phyloP scores from a whole-genome alignment of 805 yeast genomes.

The Torulaspora maleeae region DNA sequence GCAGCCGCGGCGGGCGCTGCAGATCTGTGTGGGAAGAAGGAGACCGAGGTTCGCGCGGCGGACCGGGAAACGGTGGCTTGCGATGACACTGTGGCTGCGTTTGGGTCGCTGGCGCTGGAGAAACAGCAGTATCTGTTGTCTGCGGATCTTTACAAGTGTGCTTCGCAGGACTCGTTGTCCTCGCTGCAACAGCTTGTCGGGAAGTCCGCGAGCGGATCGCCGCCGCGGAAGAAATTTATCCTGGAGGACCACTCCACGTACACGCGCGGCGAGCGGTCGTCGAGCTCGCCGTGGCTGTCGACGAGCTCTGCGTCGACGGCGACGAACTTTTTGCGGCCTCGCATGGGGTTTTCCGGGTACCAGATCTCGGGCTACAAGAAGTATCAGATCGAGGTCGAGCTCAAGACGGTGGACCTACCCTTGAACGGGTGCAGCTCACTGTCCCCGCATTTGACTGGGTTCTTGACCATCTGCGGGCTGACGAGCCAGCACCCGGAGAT shows the following conservation, averaged over 20 bases:
- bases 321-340: slow-evolving; percentile 27
- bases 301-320: slow-evolving; percentile 5
- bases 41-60: no score
- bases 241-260: slow-evolving; percentile 12
- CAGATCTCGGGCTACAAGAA: slow-evolving; percentile 35
- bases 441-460: slow-evolving; percentile 49
- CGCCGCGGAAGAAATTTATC: slow-evolving; percentile 14
- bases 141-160: slow-evolving; percentile 19
- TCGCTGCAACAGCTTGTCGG: slow-evolving; percentile 16
- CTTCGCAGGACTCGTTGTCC: slow-evolving; percentile 25
- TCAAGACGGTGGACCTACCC: slow-evolving; percentile 52
- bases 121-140: slow-evolving; percentile 9
- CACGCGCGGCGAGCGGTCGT: background rate
- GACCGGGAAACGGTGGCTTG: background rate
- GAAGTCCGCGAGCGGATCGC: slow-evolving; percentile 4
- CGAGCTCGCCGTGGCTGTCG: background rate
- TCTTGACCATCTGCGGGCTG: slow-evolving; percentile 61
- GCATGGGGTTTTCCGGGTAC: slow-evolving; percentile 33
- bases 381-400: slow-evolving; percentile 51
- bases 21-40: background rate
- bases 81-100: background rate
- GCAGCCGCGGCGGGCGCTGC: background rate
- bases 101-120: slow-evolving; percentile 6
- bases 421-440: slow-evolving; percentile 23
- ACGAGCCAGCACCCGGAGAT: slow-evolving; percentile 65